Evolutionary conservation across 2,329 filamentous ascomycete species (phyloP), one percentile per base, ranked within the genome.

Genomic region (Tolypocladium ovalisporum): DNA sequence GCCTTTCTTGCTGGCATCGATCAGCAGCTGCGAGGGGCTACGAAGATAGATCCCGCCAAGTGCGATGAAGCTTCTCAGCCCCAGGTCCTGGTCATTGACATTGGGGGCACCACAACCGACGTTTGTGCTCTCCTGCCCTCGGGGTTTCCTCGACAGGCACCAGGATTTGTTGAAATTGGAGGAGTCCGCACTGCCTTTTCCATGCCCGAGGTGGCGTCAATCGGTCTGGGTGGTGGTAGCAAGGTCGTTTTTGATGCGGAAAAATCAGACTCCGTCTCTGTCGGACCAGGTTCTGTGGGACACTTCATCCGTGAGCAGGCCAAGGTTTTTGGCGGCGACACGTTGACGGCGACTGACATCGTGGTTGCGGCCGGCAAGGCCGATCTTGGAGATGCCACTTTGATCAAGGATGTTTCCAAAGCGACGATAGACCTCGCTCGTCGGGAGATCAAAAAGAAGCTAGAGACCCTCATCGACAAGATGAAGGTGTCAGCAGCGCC

Each of bases 91-190:
- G 80, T 83, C 0, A 75, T 84, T 2, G 82, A 85, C 62, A 76
- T 85, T 34, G 82, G 83, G 9, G 82, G 82, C 19, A 85, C 83
- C 0, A 85, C 82, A 0, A 81, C 81, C 2, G 83, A 86, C 65
- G 78, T 84, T 10, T 81, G 82, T 32, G 73, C 81, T 0, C 66
- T 86, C 2, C 70, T 84, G 1, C 76, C 80, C 0, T 82, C 77
- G 2, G 83, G 83, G 0, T 84, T 84, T 52, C 83, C 83, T 0
- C 75, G 82, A 24, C 81, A 84, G 60, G 81, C 83, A 4, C 76
- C 81, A 0, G 79, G 79, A 0, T 84, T 80, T 56, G 79, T 80
- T 12, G 78, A 82, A 56, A 73, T 86, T 5, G 80, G 77, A 2
- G 81, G 82, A 1, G 81, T 85, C 0, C 72, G 81, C 17, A 83